A percentile compares a stretch with the other conserved stretches of the same genome.
phyloP scores from a whole-genome alignment of 768 basidiomycete genomes.

The Pseudohyphozyma bogoriensis region DNA sequence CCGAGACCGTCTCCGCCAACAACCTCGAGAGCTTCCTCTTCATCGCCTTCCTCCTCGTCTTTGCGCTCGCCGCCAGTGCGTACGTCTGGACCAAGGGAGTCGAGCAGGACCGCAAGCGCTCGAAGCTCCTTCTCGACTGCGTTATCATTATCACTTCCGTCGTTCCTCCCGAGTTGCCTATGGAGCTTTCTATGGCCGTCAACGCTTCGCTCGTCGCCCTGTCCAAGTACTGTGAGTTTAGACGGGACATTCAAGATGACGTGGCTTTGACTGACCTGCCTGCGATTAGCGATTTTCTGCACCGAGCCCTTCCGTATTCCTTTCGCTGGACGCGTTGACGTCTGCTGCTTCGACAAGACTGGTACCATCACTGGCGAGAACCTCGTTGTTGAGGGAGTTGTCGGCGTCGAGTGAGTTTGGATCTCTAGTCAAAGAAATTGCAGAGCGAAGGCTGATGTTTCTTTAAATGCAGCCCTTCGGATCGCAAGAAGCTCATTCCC shows the following conservation, averaged over 20 bases:
- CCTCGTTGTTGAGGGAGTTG: slow-evolving; percentile 85
- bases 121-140: slow-evolving; percentile 87
- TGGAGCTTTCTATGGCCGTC: slow-evolving; percentile 93
- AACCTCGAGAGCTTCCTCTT: slow-evolving; percentile 92
- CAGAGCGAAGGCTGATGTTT: neutral
- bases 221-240: slow-evolving; percentile 72
- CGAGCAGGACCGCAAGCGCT: slow-evolving; percentile 84
- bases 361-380: slow-evolving; percentile 97
- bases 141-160: slow-evolving; percentile 94
- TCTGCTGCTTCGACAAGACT: slow-evolving; percentile 99
- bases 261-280: too few relatives aligned
- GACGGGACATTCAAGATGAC: too few relatives aligned
- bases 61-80: slow-evolving; percentile 94
- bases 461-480: slow-evolving; percentile 43
- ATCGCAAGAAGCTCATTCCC: slow-evolving; percentile 59
- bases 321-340: slow-evolving; percentile 85
- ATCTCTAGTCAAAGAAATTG: neutral
- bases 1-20: slow-evolving; percentile 91
- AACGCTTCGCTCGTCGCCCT: slow-evolving; percentile 88
- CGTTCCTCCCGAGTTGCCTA: slow-evolving; percentile 93
- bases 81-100: slow-evolving; percentile 98
- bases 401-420: slow-evolving; percentile 67
- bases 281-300: slow-evolving; percentile 79
- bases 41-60: slow-evolving; percentile 93
- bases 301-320: slow-evolving; percentile 99